Evolutionary conservation across 2,329 filamentous ascomycete genomes (phyloP).

Genomic region (Aureobasidium sp.): DNA sequence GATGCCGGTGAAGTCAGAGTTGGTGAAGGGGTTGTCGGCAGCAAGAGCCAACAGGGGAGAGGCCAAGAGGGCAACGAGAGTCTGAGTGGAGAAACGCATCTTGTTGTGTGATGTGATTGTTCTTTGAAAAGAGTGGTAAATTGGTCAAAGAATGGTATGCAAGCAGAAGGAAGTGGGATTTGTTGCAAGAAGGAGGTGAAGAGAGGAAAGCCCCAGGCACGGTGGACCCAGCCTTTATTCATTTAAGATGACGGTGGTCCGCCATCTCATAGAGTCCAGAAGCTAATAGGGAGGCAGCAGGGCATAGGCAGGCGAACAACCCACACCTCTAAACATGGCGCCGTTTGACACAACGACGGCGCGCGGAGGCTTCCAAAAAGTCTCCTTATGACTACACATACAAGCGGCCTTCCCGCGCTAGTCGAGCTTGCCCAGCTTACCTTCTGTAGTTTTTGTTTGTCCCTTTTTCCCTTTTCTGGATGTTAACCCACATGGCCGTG

Average conservation of each 20-base stretch:
- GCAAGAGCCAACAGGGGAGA: constrained; percentile 36
- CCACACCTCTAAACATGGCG: constrained; percentile 10
- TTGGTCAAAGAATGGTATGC: neutral
- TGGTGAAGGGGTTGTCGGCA: constrained; percentile 36
- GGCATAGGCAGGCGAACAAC: constrained; percentile 1
- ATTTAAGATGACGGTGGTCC: constrained; percentile 8
- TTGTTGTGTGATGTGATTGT: constrained; percentile 21
- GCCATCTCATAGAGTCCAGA: neutral
- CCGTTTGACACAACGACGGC: constrained; percentile 13
- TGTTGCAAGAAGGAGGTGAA: neutral
- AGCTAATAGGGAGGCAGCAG: constrained; percentile 9
- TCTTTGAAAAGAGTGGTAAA: neutral
- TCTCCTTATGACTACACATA: neutral
- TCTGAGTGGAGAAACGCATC: constrained; percentile 41
- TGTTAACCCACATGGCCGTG: neutral
- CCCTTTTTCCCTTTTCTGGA: neutral
- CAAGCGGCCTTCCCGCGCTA: neutral
- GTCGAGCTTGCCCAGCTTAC: neutral
- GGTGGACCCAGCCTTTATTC: neutral
- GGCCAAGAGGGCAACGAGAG: constrained; percentile 39
- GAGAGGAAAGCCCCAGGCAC: neutral
- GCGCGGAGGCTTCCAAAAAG: constrained; percentile 4
- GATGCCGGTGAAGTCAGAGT: constrained; percentile 34
- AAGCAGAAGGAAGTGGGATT: neutral
- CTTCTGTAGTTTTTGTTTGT: constrained; percentile 6